A percentile compares a stretch with the other conserved stretches of the same genome.
Evolutionary conservation across 306 rosid species (phyloP).

Genomic region (Sechiopsis laciniata): DNA sequence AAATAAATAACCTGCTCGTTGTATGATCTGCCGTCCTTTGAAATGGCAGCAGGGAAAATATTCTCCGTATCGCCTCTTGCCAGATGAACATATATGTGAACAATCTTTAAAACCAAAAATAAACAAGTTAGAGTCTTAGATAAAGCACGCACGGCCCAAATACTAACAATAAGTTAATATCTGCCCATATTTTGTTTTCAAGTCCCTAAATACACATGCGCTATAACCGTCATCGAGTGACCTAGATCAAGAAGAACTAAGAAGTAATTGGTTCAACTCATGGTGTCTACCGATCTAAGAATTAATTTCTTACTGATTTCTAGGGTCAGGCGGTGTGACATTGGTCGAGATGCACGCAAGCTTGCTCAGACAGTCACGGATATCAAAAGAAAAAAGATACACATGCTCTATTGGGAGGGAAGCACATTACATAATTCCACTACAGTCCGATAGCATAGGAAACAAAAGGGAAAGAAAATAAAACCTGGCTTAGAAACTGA

Average conservation of each 20-base stretch:
- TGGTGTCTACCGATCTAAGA: no score
- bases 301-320: no score
- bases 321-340: no score
- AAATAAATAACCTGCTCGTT: constrained; percentile 66
- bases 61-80: constrained; percentile 72
- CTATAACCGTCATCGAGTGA: not conserved
- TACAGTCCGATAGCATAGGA: not conserved
- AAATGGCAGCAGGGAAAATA: constrained; percentile 85
- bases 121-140: not conserved
- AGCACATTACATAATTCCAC: not conserved
- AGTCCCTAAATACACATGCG: not conserved
- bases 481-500: not conserved
- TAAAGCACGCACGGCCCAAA: not conserved
- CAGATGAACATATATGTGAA: constrained; percentile 78
- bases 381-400: not conserved
- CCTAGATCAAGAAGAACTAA: no score
- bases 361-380: no score
- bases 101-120: constrained; percentile 55
- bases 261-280: no score
- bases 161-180: not conserved
- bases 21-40: constrained; percentile 96
- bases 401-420: not conserved
- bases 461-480: not conserved
- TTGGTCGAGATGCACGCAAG: no score
- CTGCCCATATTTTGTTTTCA: not conserved